These are phyloP conservation scores for Sclerotinia nivalis DNA, from an alignment of 2,329 filamentous ascomycete species.

Conservation along the genomic window DNA sequence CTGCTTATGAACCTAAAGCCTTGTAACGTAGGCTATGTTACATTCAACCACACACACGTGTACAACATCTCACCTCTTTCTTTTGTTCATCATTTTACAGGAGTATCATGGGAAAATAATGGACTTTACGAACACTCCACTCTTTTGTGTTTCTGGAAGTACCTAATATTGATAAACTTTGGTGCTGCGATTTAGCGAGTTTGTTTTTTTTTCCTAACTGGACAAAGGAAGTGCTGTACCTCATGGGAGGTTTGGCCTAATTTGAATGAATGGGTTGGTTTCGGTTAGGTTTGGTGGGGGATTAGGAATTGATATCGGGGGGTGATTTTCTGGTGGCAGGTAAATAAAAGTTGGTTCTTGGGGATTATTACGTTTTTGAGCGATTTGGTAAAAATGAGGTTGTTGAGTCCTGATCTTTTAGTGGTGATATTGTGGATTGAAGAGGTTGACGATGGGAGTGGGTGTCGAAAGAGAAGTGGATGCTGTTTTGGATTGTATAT, in stretches of 20 bases:
- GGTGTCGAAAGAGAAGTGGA: not conserved
- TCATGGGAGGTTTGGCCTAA: conserved; percentile 21
- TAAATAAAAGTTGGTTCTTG: conserved; percentile 19
- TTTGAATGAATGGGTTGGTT: conserved; percentile 9
- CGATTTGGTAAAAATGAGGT: conserved; percentile 1
- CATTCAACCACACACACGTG: not conserved
- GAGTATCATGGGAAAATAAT: conserved; percentile 10
- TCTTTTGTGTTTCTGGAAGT: conserved; percentile 24
- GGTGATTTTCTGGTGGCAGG: conserved; percentile 6
- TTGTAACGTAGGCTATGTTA: conserved; percentile 24
- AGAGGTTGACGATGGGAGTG: too few relatives aligned
- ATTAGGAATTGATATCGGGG: not conserved
- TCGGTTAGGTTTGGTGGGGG: not conserved
- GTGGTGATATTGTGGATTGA: not conserved
- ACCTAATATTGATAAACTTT: conserved; percentile 16
- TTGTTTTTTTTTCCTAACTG: conserved; percentile 6
- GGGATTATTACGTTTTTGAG: not conserved
- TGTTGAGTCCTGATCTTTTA: conserved; percentile 3
- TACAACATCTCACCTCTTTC: conserved; percentile 10
- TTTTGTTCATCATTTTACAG: not conserved
- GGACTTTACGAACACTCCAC: conserved; percentile 24
- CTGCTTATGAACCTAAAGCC: conserved; percentile 55
- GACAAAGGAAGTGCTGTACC: conserved; percentile 6
- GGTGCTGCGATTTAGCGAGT: conserved; percentile 20
- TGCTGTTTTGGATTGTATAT: conserved; percentile 6